phyloP scores from a whole-genome alignment of 768 basidiomycete species.

The Boletellus ananas region DNA sequence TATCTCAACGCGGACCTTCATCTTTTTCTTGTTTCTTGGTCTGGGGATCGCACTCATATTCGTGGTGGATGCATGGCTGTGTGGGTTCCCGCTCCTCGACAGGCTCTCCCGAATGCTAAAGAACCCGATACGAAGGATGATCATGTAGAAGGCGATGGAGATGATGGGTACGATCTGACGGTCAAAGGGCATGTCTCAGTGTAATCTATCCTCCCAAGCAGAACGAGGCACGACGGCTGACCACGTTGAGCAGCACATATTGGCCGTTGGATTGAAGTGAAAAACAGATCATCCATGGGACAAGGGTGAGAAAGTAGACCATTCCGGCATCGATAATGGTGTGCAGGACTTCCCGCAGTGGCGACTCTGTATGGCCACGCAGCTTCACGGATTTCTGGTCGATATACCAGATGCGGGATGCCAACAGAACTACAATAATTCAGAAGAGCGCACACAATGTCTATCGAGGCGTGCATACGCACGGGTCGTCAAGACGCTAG shows the following conservation, averaged over 20 bases:
- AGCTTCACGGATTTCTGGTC: conserved; percentile 21
- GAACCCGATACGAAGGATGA: conserved; percentile 12
- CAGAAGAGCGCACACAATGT: too few species aligned
- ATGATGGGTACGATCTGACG: conserved; percentile 10
- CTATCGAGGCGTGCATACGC: neutral
- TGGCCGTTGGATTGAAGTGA: conserved; percentile 25
- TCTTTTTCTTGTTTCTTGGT: neutral
- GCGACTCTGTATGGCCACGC: neutral
- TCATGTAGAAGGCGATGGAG: conserved; percentile 17
- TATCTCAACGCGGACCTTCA: neutral
- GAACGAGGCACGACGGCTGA: neutral
- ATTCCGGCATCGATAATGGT: conserved; percentile 35
- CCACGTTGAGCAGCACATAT: conserved; percentile 35
- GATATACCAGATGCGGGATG: conserved; percentile 25
- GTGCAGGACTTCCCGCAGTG: conserved; percentile 10
- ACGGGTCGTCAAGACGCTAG: conserved; percentile 11
- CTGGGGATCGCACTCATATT: too few species aligned
- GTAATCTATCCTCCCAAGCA: neutral
- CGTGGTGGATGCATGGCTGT: too few species aligned
- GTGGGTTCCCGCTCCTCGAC: too few species aligned
- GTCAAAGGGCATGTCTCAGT: neutral
- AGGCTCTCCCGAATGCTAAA: too few species aligned
- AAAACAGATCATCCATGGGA: conserved; percentile 30
- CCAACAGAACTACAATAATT: conserved; percentile 18
- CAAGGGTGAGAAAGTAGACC: conserved; percentile 32